A percentile compares a stretch with the other conserved stretches of the same genome.
phyloP scores from a whole-genome alignment of 345 rosid species.

The Linum lewisii region DNA sequence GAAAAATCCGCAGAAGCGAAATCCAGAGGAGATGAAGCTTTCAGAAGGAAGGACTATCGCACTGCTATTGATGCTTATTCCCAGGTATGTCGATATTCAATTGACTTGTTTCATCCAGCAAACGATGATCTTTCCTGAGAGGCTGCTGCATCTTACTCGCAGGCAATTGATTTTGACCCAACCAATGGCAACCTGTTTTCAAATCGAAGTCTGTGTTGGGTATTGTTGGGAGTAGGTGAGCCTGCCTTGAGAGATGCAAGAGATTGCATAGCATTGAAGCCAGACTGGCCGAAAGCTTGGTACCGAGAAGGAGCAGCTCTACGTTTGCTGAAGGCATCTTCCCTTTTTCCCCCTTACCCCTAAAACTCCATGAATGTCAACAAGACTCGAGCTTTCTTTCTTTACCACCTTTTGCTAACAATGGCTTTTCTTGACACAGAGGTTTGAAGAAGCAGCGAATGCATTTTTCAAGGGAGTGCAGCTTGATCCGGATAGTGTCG shows the following conservation, averaged over 20 bases:
- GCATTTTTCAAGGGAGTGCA: conserved; percentile 71
- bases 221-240: conserved; percentile 58
- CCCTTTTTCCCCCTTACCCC: neutral
- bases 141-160: conserved; percentile 16
- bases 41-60: conserved; percentile 46
- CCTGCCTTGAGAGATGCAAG: conserved; percentile 77
- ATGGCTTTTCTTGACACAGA: conserved; percentile 28
- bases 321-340: conserved; percentile 55
- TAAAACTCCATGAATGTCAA: neutral
- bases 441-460: conserved; percentile 82
- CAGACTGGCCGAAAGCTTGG: conserved; percentile 84
- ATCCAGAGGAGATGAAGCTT: conserved; percentile 82
- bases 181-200: conserved; percentile 57
- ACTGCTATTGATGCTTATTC: conserved; percentile 70
- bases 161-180: conserved; percentile 88
- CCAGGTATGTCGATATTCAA: conserved; percentile 35
- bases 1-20: conserved; percentile 82
- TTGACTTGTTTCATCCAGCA: neutral
- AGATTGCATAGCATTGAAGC: conserved; percentile 58
- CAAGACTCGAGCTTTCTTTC: conserved; percentile 2
- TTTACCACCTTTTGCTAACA: neutral
- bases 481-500: conserved; percentile 65
- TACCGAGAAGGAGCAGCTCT: conserved; percentile 93
- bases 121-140: neutral
- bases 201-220: conserved; percentile 88